Evolutionary conservation across 2,329 filamentous ascomycete genomes (phyloP).

Genomic region (Exophiala lecanii-corni): DNA sequence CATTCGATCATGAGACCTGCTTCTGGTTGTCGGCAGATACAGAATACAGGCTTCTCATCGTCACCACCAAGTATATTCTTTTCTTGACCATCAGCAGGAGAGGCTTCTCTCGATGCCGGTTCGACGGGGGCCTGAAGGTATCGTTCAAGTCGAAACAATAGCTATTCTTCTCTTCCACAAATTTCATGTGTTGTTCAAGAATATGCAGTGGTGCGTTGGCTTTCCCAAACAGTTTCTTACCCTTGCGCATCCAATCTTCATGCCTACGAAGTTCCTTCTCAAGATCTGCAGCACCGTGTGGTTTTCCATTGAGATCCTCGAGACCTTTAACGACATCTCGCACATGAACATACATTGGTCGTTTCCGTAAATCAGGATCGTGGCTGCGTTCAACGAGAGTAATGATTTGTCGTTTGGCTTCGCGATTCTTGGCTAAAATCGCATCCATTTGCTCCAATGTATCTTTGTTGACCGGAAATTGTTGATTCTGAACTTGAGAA

Average conservation of each 20-base stretch:
- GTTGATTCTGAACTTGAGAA: conserved; percentile 60
- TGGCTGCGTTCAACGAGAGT: conserved; percentile 75
- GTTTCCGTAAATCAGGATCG: conserved; percentile 67
- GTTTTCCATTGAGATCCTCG: conserved; percentile 87
- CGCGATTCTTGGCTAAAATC: conserved; percentile 91
- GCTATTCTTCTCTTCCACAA: conserved; percentile 81
- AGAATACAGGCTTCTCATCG: conserved; percentile 75
- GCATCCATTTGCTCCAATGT: conserved; percentile 80
- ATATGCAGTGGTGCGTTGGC: conserved; percentile 97
- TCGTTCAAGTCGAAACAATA: conserved; percentile 90
- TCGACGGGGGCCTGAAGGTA: conserved; percentile 83
- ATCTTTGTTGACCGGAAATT: conserved; percentile 72
- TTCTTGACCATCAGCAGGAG: conserved; percentile 53
- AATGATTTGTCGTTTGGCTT: conserved; percentile 83
- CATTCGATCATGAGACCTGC: conserved; percentile 99
- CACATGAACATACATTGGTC: conserved; percentile 87
- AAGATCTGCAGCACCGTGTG: conserved; percentile 81
- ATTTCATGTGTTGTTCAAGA: conserved; percentile 87
- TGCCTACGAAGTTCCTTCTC: conserved; percentile 92
- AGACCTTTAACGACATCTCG: conserved; percentile 81
- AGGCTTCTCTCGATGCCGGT: conserved; percentile 79
- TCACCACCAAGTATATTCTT: conserved; percentile 52
- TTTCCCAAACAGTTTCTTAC: conserved; percentile 96
- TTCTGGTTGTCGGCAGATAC: conserved; percentile 88
- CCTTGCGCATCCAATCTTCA: conserved; percentile 98